Evolutionary conservation across 164 flowering plant genomes (phyloP).

Genomic region (Aristolochia contorta): DNA sequence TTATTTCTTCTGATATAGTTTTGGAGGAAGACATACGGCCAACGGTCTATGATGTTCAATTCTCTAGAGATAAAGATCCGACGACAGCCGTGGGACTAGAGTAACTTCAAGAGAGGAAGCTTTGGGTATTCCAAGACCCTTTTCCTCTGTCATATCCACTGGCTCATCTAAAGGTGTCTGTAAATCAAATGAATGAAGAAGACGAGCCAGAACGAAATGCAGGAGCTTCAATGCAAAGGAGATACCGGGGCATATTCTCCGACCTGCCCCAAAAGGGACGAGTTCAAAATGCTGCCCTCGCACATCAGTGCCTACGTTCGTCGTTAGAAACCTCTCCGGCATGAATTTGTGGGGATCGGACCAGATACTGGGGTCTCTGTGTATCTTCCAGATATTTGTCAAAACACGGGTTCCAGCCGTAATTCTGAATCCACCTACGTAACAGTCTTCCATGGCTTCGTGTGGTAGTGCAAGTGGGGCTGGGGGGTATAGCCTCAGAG

Average conservation of each 20-base stretch:
- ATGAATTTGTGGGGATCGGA: constrained; percentile 18
- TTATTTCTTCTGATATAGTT: neutral
- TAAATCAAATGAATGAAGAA: constrained; percentile 23
- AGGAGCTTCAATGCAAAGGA: constrained; percentile 13
- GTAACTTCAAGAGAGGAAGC: neutral
- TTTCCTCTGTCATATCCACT: constrained; percentile 14
- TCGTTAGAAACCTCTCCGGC: constrained; percentile 26
- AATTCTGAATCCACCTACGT: constrained; percentile 17
- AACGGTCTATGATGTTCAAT: no score
- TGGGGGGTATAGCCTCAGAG: constrained; percentile 5
- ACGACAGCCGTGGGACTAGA: neutral
- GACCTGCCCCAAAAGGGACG: constrained; percentile 25
- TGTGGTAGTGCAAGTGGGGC: constrained; percentile 4
- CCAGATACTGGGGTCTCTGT: constrained; percentile 28
- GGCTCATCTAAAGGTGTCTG: neutral
- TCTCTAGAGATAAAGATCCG: neutral
- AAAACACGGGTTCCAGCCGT: constrained; percentile 18
- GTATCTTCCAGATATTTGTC: constrained; percentile 30
- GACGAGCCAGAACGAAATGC: constrained; percentile 17
- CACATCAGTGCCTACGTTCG: constrained; percentile 9
- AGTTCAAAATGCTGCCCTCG: constrained; percentile 16
- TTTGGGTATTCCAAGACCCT: neutral
- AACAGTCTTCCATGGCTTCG: constrained; percentile 17
- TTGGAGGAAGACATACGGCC: no score
- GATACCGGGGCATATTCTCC: constrained; percentile 23